Base-by-base conservation (phyloP, 106 monocot species). In the Agapanthus africanus region DNA sequence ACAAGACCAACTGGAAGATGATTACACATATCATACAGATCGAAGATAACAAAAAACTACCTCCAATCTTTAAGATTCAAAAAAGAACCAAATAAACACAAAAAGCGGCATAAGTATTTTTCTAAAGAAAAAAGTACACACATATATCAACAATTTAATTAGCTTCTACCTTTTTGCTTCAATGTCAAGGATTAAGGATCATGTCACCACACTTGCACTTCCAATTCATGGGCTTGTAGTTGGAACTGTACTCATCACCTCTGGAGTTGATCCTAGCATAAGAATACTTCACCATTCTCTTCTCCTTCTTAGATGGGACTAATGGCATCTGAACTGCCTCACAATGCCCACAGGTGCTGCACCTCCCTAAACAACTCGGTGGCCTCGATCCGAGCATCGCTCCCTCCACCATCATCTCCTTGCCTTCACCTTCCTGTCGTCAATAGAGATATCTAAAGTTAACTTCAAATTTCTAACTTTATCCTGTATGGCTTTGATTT, bases 171-270 rank as follows among this genome's bases (percentile, higher is more conserved):
- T n/a, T n/a, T n/a, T n/a, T n/a, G n/a, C n/a, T n/a, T n/a, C n/a
- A n/a, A n/a, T n/a, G n/a, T 47, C 1, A 47, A 47, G 74, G 74
- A 74, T 74, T 74, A 41, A 66, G 31, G 37, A 74, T 74, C 28
- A 49, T 51, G 37, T 59, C 74, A 7, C 74, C 74, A 21, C 74
- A 74, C 27, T 74, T 74, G 74, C 74, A 74, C 57, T 74, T 74
- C 74, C 74, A 74, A 32, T 40, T 57, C 40, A 74, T 35, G 11
- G 67, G 66, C 27, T 74, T 74, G 38, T 74, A 75, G 67, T 75
- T 75, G 9, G 74, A 75, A 25, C 67, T 68, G 49, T 66, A 66
- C 66, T 68, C 54, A 35, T 75, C 74, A 39, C 40, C 74, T 40
- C 66, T 67, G 1, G 66, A 51, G 32, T 39, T 40, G 9, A 66